Percentiles rank a stretch among this genome's conserved stretches.
Conservation (phyloP, 2,329 filamentous ascomycete genomes). For the Neofusicoccum laricinum region DNA sequence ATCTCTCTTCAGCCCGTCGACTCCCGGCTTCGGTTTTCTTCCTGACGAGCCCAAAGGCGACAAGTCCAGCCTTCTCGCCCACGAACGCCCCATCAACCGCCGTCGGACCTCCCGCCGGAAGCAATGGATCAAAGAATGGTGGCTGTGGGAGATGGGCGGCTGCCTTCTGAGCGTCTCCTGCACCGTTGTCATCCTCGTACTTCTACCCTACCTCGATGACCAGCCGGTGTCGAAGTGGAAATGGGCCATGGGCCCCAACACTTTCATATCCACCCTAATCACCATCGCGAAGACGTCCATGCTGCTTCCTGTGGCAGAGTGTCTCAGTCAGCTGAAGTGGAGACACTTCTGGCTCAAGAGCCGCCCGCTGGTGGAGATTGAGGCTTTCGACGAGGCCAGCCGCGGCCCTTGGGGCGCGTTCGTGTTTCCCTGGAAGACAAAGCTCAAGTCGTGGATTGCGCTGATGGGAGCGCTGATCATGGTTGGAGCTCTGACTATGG, state of each 20-base stretch:
- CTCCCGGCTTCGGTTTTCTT: neutral
- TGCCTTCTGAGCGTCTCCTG: conserved; percentile 17
- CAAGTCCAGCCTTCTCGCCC: neutral
- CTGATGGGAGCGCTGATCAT: conserved; percentile 13
- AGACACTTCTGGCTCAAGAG: conserved; percentile 21
- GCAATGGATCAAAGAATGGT: neutral
- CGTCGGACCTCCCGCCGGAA: neutral
- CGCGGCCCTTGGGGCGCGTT: conserved; percentile 18
- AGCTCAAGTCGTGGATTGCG: neutral
- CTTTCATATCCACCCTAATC: conserved; percentile 33
- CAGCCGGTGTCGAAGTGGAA: conserved; percentile 17
- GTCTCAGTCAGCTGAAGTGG: conserved; percentile 40
- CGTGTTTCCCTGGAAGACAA: neutral
- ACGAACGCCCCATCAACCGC: neutral
- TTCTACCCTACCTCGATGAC: conserved; percentile 15
- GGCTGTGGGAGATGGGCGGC: conserved; percentile 1
- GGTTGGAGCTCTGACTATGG: conserved; percentile 9
- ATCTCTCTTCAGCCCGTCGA: neutral
- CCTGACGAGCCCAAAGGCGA: neutral
- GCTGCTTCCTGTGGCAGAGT: conserved; percentile 29
- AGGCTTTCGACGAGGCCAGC: conserved; percentile 29
- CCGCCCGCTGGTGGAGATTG: conserved; percentile 24
- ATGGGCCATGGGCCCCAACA: conserved; percentile 24
- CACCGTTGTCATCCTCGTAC: conserved; percentile 3
- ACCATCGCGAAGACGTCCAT: conserved; percentile 31